phyloP scores from a whole-genome alignment of 73 alveolate genomes.

The Paramecium sexaurelia region DNA sequence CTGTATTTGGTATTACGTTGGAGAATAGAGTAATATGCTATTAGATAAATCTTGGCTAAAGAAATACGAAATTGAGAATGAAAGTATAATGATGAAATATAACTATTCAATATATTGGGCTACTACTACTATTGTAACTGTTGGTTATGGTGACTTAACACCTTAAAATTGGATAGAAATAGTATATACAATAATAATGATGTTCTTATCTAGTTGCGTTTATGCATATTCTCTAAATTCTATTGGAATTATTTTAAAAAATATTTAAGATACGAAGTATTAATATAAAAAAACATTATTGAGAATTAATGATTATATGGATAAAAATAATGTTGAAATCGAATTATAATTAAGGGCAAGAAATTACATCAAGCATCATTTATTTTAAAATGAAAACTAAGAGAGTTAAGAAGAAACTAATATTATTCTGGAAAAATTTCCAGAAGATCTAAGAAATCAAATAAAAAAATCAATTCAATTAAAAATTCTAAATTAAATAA shows the following conservation, averaged over 20 bases:
- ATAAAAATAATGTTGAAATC: constrained; percentile 4
- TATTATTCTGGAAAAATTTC: not conserved
- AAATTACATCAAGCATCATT: not conserved
- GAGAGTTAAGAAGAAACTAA: constrained; percentile 1
- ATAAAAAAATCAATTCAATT: not conserved
- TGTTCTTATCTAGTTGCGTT: constrained; percentile 60
- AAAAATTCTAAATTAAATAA: not conserved
- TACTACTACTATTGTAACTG: constrained; percentile 61
- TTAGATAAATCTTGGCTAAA: not conserved
- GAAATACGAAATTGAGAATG: not conserved
- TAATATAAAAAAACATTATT: constrained; percentile 3
- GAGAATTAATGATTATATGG: constrained; percentile 28
- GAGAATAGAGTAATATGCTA: not conserved
- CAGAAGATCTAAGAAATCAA: not conserved
- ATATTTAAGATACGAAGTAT: constrained; percentile 25
- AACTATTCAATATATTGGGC: constrained; percentile 65
- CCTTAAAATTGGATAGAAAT: constrained; percentile 61
- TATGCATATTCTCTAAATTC: constrained; percentile 64
- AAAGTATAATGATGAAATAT: constrained; percentile 28
- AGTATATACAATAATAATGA: not conserved
- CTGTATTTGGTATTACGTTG: constrained; percentile 60
- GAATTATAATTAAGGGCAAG: not conserved
- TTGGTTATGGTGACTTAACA: constrained; percentile 67
- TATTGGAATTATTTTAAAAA: constrained; percentile 62
- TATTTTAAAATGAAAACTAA: not conserved